Percentiles rank a stretch among this genome's conserved stretches.
Evolutionary conservation across 495 filamentous ascomycete genomes (phyloP).

Genomic region (Talaromyces trachyspermus): DNA sequence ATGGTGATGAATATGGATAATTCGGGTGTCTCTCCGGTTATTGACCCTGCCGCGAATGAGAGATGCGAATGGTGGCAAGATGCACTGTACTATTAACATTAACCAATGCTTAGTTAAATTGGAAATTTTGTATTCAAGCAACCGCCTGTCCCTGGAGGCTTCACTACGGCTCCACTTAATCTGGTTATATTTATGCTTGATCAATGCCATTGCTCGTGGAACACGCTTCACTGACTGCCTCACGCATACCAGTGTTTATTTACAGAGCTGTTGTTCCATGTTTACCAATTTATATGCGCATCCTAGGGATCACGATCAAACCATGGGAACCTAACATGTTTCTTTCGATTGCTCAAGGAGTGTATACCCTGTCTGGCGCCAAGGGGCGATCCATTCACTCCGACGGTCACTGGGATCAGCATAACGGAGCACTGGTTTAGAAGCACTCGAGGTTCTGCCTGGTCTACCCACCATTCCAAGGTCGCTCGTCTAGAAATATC

Average conservation of each 20-base stretch:
- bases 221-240: background rate
- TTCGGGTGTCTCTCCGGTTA: constrained; percentile 28
- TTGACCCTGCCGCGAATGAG: constrained; percentile 36
- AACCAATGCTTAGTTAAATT: background rate
- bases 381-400: background rate
- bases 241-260: background rate
- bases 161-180: background rate
- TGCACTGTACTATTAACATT: background rate
- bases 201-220: background rate
- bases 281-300: background rate
- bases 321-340: background rate
- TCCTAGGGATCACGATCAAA: background rate
- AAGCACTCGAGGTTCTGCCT: background rate
- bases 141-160: background rate
- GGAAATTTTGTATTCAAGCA: background rate
- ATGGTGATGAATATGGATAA: constrained; percentile 35
- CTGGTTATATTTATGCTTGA: background rate
- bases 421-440: background rate
- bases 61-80: constrained; percentile 34
- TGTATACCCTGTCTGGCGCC: background rate
- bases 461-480: background rate
- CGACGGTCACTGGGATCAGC: background rate
- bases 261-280: background rate
- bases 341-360: background rate
- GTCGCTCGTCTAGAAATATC: background rate